Evolutionary conservation across 1,284 basidiomycete genomes (phyloP), one percentile per base, ranked within the genome.

Genomic region (Phaffia rhodozyma): DNA sequence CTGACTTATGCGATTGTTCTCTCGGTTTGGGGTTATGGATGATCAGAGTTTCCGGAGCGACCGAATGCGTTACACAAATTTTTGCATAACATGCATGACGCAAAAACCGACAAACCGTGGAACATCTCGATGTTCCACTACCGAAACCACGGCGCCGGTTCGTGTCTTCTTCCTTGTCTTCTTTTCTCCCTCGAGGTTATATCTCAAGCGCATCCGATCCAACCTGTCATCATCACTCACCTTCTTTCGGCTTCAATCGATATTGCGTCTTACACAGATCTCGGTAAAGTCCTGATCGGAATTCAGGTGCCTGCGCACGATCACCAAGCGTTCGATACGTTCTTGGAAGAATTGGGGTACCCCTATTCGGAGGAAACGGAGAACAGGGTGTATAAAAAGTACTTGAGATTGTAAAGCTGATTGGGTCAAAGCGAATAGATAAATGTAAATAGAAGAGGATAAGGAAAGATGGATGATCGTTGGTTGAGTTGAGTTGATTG

Each of bases 101-200:
- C 85, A 20, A 55, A 57, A 32, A 30, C 38, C 16, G 60, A 60
- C 27, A 61, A 66, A 49, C 64, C 64, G 0, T 97, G 93, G 91
- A 97, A 96, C 76, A 90, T 98, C 61, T 88, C 90, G 0, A 76
- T 98, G 67, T 98, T 97, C 79, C 96, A 98, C 75, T 98, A 98
- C 76, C 82, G 94, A 65, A 97, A 97, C 74, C 93, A 98, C 70
- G 94, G 94, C 38, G 91, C 87, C 71, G 91, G 91, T 89, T 71
- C 67, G 84, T 79, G 9, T 3, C 66, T 38, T 65, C 55, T 18
- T 32, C 49, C 18, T 9, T 34, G 23, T 54, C 27, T 63, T 43
- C 47, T 20, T 67, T 56, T 49, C 61, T 59, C 50, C 32, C 29
- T 23, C 27, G 50, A 30, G 60, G 67, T 67, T 70, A 48, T 66